Evolutionary conservation across 768 basidiomycete genomes (phyloP).

Genomic region (Strobilomyces confusus): DNA sequence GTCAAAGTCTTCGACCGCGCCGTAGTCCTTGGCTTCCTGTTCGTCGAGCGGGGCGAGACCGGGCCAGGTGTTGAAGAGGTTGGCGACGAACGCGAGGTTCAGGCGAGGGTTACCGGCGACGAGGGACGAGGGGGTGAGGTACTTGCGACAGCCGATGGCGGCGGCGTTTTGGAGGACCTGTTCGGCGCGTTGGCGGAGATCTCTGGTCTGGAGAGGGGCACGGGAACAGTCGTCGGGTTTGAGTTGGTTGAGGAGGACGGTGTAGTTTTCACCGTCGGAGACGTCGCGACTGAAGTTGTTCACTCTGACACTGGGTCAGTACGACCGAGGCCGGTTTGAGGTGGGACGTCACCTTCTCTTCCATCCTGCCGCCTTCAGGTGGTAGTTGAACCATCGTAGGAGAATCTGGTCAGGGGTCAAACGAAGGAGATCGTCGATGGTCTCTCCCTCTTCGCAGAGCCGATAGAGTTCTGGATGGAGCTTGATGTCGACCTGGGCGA

Average conservation of each 20-base stretch:
- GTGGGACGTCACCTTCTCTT: conserved; percentile 56
- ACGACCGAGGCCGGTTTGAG: not conserved
- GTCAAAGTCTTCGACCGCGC: conserved; percentile 93
- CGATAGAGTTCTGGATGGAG: conserved; percentile 95
- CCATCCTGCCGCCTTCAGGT: conserved; percentile 94
- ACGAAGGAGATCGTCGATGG: conserved; percentile 89
- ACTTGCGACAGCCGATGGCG: conserved; percentile 91
- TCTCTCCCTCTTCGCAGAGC: conserved; percentile 95
- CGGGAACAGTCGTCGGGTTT: conserved; percentile 91
- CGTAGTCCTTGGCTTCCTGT: conserved; percentile 88
- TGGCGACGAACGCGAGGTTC: conserved; percentile 97
- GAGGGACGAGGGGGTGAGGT: conserved; percentile 88
- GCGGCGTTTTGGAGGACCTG: conserved; percentile 94
- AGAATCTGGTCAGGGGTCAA: conserved; percentile 97
- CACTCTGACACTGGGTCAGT: conserved; percentile 51
- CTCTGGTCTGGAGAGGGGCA: conserved; percentile 83
- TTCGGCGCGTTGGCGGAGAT: conserved; percentile 83
- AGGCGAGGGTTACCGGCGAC: conserved; percentile 94
- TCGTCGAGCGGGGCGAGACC: conserved; percentile 93
- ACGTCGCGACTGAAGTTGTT: conserved; percentile 98
- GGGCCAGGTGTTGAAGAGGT: conserved; percentile 97
- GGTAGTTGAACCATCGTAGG: conserved; percentile 98
- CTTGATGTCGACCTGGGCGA: conserved; percentile 97
- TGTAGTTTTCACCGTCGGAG: conserved; percentile 97
- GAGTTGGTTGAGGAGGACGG: conserved; percentile 90